phyloP scores from a whole-genome alignment of 495 filamentous ascomycete species.

The Gamarada debralockiae region DNA sequence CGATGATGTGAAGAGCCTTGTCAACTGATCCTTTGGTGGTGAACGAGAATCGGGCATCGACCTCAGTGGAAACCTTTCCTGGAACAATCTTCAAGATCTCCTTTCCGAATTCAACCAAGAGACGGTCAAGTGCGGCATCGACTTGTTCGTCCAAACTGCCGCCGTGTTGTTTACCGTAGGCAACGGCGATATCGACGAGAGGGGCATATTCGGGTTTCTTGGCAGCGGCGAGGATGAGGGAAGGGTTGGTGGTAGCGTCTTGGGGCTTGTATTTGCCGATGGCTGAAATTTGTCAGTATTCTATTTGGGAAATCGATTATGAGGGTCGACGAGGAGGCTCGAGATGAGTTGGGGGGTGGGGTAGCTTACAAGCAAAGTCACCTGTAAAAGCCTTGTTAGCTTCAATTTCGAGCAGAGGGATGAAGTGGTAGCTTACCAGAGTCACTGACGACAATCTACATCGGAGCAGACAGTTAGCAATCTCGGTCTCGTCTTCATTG shows the following conservation, averaged over 20 bases:
- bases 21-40: conserved; percentile 86
- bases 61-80: conserved; percentile 97
- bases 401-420: background rate
- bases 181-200: conserved; percentile 83
- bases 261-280: conserved; percentile 99
- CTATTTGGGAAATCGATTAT: background rate
- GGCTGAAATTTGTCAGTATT: conserved; percentile 52
- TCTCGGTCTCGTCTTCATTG: background rate
- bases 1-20: conserved; percentile 96
- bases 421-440: conserved; percentile 63
- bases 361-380: conserved; percentile 73
- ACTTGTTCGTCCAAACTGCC: conserved; percentile 68
- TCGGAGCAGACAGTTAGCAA: conserved; percentile 17
- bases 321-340: background rate
- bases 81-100: conserved; percentile 96
- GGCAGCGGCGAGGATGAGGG: conserved; percentile 93
- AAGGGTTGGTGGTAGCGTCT: conserved; percentile 99
- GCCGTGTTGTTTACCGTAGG: conserved; percentile 75
- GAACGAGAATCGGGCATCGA: conserved; percentile 96
- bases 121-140: conserved; percentile 80
- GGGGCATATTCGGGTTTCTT: conserved; percentile 97
- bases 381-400: conserved; percentile 35
- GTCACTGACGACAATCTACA: conserved; percentile 88
- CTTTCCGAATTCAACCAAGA: conserved; percentile 96
- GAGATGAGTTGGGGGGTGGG: conserved; percentile 9